phyloP scores from a whole-genome alignment of 2,329 filamentous ascomycete genomes.

The Fusarium compactum region DNA sequence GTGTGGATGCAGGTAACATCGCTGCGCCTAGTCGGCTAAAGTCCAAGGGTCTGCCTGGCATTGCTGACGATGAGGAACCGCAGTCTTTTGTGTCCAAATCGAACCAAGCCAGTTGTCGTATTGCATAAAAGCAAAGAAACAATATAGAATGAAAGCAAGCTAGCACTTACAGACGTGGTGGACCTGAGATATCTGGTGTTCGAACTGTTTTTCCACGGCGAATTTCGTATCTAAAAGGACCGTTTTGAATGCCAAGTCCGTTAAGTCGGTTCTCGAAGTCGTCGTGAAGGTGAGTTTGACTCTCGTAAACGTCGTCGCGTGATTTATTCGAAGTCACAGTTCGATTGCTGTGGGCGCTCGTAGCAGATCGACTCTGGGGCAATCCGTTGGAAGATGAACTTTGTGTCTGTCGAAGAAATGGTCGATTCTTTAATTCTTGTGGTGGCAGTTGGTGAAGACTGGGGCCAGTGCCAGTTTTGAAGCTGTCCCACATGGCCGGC shows the following conservation, averaged over 20 bases:
- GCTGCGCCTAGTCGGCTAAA: constrained; percentile 26
- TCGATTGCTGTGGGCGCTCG: constrained; percentile 31
- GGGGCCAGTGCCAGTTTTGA: constrained; percentile 43
- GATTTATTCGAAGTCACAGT: constrained; percentile 24
- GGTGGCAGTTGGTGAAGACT: constrained; percentile 41
- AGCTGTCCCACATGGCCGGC: constrained; percentile 47
- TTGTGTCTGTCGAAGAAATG: constrained; percentile 42
- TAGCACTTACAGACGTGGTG: constrained; percentile 49
- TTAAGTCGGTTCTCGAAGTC: constrained; percentile 48
- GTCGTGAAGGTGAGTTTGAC: constrained; percentile 37
- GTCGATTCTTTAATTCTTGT: constrained; percentile 45
- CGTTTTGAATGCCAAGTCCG: constrained; percentile 48
- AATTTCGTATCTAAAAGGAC: constrained; percentile 49
- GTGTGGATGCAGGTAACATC: constrained; percentile 5
- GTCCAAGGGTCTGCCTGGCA: constrained; percentile 21
- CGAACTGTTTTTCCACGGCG: constrained; percentile 51
- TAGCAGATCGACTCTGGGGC: constrained; percentile 30
- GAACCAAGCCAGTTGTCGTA: constrained; percentile 2
- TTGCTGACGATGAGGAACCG: background rate
- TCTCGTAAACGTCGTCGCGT: constrained; percentile 27
- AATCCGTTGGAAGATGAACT: constrained; percentile 17
- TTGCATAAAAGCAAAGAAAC: constrained; percentile 5
- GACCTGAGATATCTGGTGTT: constrained; percentile 36
- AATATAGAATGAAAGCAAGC: constrained; percentile 11
- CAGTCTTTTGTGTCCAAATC: background rate